Evolutionary conservation across 2,329 filamentous ascomycete genomes (phyloP).

Genomic region (Sporothrix dimorphospora): DNA sequence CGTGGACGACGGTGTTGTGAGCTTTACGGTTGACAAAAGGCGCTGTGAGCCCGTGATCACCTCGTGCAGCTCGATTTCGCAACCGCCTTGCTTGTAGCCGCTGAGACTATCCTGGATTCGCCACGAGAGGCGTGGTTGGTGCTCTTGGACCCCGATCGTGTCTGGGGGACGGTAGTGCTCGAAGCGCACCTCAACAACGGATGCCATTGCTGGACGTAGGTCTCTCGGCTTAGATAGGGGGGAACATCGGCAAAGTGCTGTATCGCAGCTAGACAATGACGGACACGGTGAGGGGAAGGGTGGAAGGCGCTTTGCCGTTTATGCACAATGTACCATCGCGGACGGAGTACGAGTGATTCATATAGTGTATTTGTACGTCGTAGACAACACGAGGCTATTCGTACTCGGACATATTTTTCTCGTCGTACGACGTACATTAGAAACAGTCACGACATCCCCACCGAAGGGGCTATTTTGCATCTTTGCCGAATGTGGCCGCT

Average conservation of each 20-base stretch:
- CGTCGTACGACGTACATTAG: too few relatives aligned
- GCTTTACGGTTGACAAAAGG: background rate
- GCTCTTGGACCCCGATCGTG: background rate
- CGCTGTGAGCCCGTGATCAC: background rate
- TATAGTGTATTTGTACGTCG: too few relatives aligned
- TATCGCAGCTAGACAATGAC: background rate
- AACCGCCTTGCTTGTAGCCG: background rate
- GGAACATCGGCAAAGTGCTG: background rate
- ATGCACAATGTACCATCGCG: background rate
- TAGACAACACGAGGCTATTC: too few relatives aligned
- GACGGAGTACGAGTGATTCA: too few relatives aligned
- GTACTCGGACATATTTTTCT: too few relatives aligned
- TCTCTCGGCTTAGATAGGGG: background rate
- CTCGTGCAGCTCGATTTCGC: background rate
- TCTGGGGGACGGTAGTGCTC: background rate
- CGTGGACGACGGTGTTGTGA: background rate
- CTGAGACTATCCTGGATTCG: background rate
- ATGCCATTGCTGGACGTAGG: background rate
- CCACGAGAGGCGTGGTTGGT: background rate
- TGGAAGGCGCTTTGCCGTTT: slow-evolving; percentile 2
- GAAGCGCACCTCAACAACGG: background rate
- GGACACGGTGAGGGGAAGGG: too few relatives aligned
- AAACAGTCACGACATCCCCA: too few relatives aligned
- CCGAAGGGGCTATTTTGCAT: too few relatives aligned
- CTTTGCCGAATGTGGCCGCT: too few relatives aligned